Conservation (phyloP, 1,139 yeast species). For the Lodderomyces jiufengensis region DNA sequence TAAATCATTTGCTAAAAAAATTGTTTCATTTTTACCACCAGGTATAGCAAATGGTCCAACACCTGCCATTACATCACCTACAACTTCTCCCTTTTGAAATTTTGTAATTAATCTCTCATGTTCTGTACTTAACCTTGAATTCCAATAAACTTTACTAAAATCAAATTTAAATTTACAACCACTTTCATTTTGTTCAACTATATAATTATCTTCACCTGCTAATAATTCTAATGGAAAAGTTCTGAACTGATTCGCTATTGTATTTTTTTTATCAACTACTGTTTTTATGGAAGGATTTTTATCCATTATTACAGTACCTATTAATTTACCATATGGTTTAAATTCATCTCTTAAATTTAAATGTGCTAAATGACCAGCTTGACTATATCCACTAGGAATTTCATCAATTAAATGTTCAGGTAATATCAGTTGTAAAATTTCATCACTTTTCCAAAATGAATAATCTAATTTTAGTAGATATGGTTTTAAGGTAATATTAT, state of each 20-base stretch:
- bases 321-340: conserved; percentile 73
- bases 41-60: conserved; percentile 99
- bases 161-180: conserved; percentile 85
- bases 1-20: conserved; percentile 88
- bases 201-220: conserved; percentile 73
- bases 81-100: conserved; percentile 65
- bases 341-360: conserved; percentile 80
- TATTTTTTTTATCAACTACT: conserved; percentile 90
- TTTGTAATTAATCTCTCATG: conserved; percentile 72
- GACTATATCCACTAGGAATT: conserved; percentile 86
- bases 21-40: conserved; percentile 77
- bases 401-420: conserved; percentile 72
- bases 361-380: conserved; percentile 96
- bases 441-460: conserved; percentile 85
- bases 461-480: conserved; percentile 62
- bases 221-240: conserved; percentile 92
- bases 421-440: conserved; percentile 68
- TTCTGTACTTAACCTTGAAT: conserved; percentile 89
- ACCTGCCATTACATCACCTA: conserved; percentile 97
- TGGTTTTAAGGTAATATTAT: conserved; percentile 46
- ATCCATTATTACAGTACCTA: conserved; percentile 89
- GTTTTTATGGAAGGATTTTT: conserved; percentile 77
- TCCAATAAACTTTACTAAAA: conserved; percentile 95
- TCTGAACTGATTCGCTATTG: conserved; percentile 83
- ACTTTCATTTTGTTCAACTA: conserved; percentile 86